phyloP scores from a whole-genome alignment of 192 early-diverging fungal species.

The Coemansia sp. region DNA sequence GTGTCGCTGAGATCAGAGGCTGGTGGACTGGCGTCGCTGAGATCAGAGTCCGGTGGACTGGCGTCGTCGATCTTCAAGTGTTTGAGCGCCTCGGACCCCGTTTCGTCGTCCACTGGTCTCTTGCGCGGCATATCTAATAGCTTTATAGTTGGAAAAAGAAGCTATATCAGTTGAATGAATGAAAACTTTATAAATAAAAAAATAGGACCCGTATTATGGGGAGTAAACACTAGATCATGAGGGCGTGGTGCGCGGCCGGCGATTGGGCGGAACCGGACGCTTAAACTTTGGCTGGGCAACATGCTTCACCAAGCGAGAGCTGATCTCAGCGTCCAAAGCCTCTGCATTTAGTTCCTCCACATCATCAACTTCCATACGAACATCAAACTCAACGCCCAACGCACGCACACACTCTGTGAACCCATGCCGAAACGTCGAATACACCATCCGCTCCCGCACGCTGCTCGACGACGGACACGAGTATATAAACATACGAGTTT shows the following conservation, averaged over 20 bases:
- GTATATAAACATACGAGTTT: slow-evolving; percentile 70
- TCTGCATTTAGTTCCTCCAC: slow-evolving; percentile 57
- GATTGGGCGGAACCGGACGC: slow-evolving; percentile 44
- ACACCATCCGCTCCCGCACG: slow-evolving; percentile 89
- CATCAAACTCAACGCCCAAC: slow-evolving; percentile 58
- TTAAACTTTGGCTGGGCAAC: slow-evolving; percentile 34
- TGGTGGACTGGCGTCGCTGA: neutral
- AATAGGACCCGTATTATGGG: neutral
- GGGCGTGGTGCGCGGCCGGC: slow-evolving; percentile 33
- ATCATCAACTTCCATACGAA: slow-evolving; percentile 71
- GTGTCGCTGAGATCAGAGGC: neutral
- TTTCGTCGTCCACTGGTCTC: neutral
- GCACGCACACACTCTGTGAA: slow-evolving; percentile 61
- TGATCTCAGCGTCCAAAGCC: slow-evolving; percentile 59
- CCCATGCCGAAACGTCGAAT: slow-evolving; percentile 71
- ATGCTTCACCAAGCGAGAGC: neutral
- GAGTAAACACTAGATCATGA: neutral
- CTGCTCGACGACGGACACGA: slow-evolving; percentile 80
- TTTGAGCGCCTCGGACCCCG: neutral
- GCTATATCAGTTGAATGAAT: too few species aligned
- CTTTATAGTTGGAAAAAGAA: too few species aligned
- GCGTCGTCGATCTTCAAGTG: neutral
- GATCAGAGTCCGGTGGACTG: neutral
- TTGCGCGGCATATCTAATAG: neutral
- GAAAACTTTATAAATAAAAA: too few species aligned